phyloP scores from a whole-genome alignment of 1,139 yeast genomes.

The Candida sanyaensis region DNA sequence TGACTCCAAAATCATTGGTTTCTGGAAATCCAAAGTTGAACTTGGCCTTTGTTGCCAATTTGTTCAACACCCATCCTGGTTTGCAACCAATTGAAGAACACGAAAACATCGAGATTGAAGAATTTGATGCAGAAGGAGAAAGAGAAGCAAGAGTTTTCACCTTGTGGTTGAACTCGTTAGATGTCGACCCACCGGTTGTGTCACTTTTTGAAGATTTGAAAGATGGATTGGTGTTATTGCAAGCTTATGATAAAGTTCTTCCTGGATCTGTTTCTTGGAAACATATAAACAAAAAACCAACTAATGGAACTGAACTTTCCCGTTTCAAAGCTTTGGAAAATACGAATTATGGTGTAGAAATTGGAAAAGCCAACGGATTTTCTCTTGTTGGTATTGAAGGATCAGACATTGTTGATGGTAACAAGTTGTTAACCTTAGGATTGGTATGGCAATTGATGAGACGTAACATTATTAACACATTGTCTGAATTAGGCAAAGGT shows the following conservation, averaged over 20 bases:
- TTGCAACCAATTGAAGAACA: slow-evolving; percentile 92
- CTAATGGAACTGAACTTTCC: slow-evolving; percentile 68
- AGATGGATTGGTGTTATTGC: slow-evolving; percentile 86
- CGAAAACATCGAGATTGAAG: slow-evolving; percentile 87
- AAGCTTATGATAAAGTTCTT: slow-evolving; percentile 93
- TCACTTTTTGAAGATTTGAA: slow-evolving; percentile 91
- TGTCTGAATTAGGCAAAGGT: slow-evolving; percentile 67
- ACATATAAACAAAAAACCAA: slow-evolving; percentile 81
- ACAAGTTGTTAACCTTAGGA: slow-evolving; percentile 86
- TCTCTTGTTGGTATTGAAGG: slow-evolving; percentile 98
- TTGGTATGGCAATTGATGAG: slow-evolving; percentile 99
- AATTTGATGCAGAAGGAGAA: slow-evolving; percentile 99
- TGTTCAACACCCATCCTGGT: slow-evolving; percentile 96
- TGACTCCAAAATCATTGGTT: slow-evolving; percentile 89
- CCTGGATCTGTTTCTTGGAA: slow-evolving; percentile 87
- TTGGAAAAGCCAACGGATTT: slow-evolving; percentile 90
- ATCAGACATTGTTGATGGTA: slow-evolving; percentile 94
- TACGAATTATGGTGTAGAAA: slow-evolving; percentile 93
- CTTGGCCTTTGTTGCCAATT: slow-evolving; percentile 94
- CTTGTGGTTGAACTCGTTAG: slow-evolving; percentile 93
- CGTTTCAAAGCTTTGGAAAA: slow-evolving; percentile 96
- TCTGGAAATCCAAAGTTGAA: slow-evolving; percentile 97
- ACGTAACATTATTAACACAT: slow-evolving; percentile 84
- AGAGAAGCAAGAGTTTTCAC: slow-evolving; percentile 99
- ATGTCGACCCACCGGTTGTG: slow-evolving; percentile 93